These are phyloP conservation scores for Tetrahymena malaccensis DNA, from an alignment of 73 alveolate species.

Conservation along the genomic window DNA sequence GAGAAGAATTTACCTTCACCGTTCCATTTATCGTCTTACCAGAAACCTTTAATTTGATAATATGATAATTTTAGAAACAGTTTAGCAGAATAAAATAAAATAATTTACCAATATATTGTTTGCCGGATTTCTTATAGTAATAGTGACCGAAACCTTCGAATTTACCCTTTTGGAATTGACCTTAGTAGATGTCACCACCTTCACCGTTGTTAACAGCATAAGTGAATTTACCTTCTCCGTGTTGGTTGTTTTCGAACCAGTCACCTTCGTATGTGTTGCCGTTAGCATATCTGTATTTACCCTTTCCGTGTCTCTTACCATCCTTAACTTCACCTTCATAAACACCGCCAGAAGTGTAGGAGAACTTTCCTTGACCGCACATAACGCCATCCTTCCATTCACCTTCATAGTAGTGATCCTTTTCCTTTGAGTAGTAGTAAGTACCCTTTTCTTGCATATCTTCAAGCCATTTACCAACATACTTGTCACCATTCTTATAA, in stretches of 20 bases:
- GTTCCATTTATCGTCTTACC: neutral
- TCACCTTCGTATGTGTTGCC: constrained; percentile 17
- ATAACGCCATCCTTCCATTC: neutral
- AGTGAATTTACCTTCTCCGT: constrained; percentile 11
- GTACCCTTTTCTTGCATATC: neutral
- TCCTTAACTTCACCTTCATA: constrained; percentile 16
- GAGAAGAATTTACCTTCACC: neutral
- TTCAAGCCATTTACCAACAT: neutral
- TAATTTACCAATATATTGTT: neutral
- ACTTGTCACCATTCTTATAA: neutral
- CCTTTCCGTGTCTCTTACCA: constrained; percentile 13
- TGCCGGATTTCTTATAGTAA: neutral
- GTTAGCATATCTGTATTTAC: constrained; percentile 10
- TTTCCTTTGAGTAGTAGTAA: neutral
- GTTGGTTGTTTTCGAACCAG: constrained; percentile 4
- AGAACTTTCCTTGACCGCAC: neutral
- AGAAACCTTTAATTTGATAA: neutral
- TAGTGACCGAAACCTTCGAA: neutral
- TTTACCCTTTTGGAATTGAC: neutral
- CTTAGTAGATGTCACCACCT: neutral
- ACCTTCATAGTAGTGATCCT: neutral
- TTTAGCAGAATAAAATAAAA: neutral
- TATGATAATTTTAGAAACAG: neutral
- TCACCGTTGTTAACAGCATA: neutral
- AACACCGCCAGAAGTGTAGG: constrained; percentile 13